Evolutionary conservation across 768 basidiomycete species (phyloP).

Genomic region (Mycena pura): DNA sequence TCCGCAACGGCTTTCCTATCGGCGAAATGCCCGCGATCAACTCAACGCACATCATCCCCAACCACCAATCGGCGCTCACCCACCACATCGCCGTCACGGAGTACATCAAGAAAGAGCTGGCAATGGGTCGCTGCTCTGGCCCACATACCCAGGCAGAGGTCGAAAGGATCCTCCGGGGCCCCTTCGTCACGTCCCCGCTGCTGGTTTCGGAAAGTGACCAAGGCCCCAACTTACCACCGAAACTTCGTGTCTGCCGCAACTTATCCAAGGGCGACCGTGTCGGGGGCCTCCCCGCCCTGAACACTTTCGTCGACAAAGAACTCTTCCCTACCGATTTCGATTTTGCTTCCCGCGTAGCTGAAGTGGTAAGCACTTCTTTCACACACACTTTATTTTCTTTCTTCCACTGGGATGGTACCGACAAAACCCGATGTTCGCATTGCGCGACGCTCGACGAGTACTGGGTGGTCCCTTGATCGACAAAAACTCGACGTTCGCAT

Average conservation of each 20-base stretch:
- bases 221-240: background rate
- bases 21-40: background rate
- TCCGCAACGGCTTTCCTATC: slow-evolving; percentile 11
- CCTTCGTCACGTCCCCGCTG: slow-evolving; percentile 5
- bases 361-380: background rate
- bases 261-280: background rate
- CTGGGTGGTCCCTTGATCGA: too few relatives aligned
- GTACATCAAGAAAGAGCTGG: background rate
- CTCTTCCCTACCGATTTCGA: slow-evolving; percentile 3
- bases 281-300: background rate
- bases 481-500: too few relatives aligned
- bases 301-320: background rate
- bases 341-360: background rate
- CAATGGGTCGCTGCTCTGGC: background rate
- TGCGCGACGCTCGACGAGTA: background rate
- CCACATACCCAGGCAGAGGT: background rate
- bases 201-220: background rate
- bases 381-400: background rate
- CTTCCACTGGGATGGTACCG: background rate
- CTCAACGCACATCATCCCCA: background rate
- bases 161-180: background rate
- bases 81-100: background rate
- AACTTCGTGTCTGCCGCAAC: slow-evolving; percentile 3
- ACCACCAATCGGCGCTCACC: background rate
- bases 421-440: background rate